Base-by-base conservation (phyloP, 2,329 filamentous ascomycete genomes). In the Leptographium lundbergii region DNA sequence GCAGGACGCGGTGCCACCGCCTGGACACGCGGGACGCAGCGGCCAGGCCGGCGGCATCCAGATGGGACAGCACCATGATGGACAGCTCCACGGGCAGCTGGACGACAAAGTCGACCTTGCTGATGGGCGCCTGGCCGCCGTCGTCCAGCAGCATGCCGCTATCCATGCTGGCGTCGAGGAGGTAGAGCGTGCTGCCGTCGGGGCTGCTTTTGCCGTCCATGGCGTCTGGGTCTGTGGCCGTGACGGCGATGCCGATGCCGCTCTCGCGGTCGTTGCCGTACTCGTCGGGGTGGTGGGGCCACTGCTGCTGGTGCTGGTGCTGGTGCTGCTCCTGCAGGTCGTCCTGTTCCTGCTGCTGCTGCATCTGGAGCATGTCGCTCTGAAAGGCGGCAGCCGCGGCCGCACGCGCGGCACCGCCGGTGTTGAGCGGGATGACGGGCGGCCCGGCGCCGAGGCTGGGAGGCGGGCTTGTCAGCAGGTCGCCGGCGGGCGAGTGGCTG, bases 341-440 rank as follows among this genome's bases (percentile, higher is more conserved):
- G 39, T 69, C 72, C 61, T 65, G 59, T 11, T 51, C 70, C 42
- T 69, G 73, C 61, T 65, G 59, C n/a, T 57, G 48, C 17, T 58
- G 51, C 9, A n/a, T 25, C 24, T 39, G 57, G 27, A 24, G 5
- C 1, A 61, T 61, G 7, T 67, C 65, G 51, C 57, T 66, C 56
- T 83, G 82, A 64, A 84, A 80, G 59, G 81, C 74, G 13, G 81
- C 82, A 4, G 79, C 81, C 0, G 82, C 78, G 9, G 74, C 72
- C 24, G 82, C 80, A 60, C 84, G 81, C 34, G 82, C 82, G 1
- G 81, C 81, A n/a, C 77, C 79, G 42, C 83, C 82, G 0, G 77
- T 80, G 58, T 83, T 77, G 13, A 72, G 72, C 4, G 83, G 83
- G 32, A 86, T 85, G 60, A 84, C 71, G 0, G 83, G 82, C 5